phyloP scores from a whole-genome alignment of 495 filamentous ascomycete species.

The Daldinia concentrica region DNA sequence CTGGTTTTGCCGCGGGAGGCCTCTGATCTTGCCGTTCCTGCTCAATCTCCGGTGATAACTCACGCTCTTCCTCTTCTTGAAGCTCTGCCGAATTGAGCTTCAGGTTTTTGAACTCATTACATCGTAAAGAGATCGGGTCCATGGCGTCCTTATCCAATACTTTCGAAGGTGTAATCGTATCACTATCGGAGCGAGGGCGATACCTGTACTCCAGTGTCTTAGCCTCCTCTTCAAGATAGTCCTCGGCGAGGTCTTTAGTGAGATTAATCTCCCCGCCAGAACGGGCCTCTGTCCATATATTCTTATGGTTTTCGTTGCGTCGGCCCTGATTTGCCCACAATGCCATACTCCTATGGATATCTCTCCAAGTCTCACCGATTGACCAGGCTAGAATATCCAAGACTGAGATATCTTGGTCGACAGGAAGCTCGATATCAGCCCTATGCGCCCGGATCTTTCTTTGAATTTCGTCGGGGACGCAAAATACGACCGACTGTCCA shows the following conservation, averaged over 20 bases:
- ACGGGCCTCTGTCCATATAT: slow-evolving; percentile 39
- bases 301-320: slow-evolving; percentile 53
- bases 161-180: slow-evolving; percentile 1
- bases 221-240: slow-evolving; percentile 55
- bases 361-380: slow-evolving; percentile 64
- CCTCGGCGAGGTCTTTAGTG: slow-evolving; percentile 45
- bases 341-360: slow-evolving; percentile 59
- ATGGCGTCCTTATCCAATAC: slow-evolving; percentile 1
- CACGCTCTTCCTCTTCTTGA: slow-evolving; percentile 76
- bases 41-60: slow-evolving; percentile 71
- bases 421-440: not conserved
- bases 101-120: slow-evolving; percentile 54
- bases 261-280: slow-evolving; percentile 20
- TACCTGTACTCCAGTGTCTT: slow-evolving; percentile 35
- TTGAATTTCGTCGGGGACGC: slow-evolving; percentile 62
- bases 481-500: slow-evolving; percentile 71
- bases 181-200: slow-evolving; percentile 8
- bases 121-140: slow-evolving; percentile 51
- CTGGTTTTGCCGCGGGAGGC: slow-evolving; percentile 52
- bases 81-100: slow-evolving; percentile 53
- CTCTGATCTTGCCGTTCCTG: slow-evolving; percentile 64
- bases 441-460: slow-evolving; percentile 47
- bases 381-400: slow-evolving; percentile 67
- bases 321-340: slow-evolving; percentile 70
- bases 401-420: slow-evolving; percentile 43